Base-by-base conservation (phyloP, 169 alveolate genomes). In the Cryptosporidium sp. region DNA sequence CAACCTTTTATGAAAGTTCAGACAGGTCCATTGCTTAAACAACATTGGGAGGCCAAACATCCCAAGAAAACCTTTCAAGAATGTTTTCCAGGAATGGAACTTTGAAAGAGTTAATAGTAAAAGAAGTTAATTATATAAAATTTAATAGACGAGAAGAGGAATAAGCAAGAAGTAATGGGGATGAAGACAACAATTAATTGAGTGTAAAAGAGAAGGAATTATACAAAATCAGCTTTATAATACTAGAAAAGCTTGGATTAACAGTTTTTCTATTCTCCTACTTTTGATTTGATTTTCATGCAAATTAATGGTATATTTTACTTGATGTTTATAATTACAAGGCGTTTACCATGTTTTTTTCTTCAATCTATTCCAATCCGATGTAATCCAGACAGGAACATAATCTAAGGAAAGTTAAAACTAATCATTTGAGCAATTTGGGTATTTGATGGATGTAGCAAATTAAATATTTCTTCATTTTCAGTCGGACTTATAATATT, bases 1-100 rank as follows among this genome's bases (percentile, higher is more conserved):
- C 89, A 80, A 59, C 89, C 89, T 33, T 80, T 80, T 59, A 80
- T 80, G 89, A 80, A 80, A 39, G 89, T 80, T 29, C 89, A 80
- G 48, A 80, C 89, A 21, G 75, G 89, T 0, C 89, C 89, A 45
- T 50, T 80, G 8, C 48, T 80, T 74, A 80, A 62, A 50, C 89
- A 80, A 37, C 89, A 80, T 23, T 80, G 89, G 89, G 89, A 80
- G n/a, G 89, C 89, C 23, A 80, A 80, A 62, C 89, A 80, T 62
- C 89, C 89, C 7, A 80, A 80, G 51, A 80, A 65, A 33, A 41
- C 67, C 6, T 80, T 80, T 48, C 51, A 80, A 8, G 89, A 80
- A 33, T 80, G 89, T 26, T 80, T 80, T n/a, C 89, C 89, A 23
- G 89, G 45, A 5, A 65, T 80, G 3, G 71, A 65, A 3, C 52